Percentiles rank a stretch among this genome's conserved stretches.
These are phyloP conservation scores for Pseudohyphozyma bogoriensis DNA, from an alignment of 768 basidiomycete species.

Conservation along the genomic window DNA sequence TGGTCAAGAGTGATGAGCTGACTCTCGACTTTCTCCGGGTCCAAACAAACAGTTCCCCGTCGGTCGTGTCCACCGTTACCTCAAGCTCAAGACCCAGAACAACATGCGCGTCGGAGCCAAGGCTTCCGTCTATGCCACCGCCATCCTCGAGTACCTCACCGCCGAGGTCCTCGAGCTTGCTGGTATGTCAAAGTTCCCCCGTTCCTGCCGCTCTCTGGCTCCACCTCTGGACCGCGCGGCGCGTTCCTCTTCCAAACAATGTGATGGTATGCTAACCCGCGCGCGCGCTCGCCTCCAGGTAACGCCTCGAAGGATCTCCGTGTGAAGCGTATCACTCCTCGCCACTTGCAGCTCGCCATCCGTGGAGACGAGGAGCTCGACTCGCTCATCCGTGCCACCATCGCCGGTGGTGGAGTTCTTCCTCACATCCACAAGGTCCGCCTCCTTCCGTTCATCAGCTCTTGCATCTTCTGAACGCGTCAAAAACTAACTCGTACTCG, in stretches of 20 bases:
- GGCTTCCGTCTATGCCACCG: slow-evolving; percentile 91
- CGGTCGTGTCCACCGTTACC: slow-evolving; percentile 91
- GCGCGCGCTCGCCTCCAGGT: slow-evolving; percentile 44
- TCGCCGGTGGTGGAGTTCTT: slow-evolving; percentile 51
- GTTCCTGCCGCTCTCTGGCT: neutral
- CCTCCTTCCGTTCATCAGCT: no score
- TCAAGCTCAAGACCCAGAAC: slow-evolving; percentile 83
- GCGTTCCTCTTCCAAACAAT: no score
- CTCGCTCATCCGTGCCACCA: slow-evolving; percentile 82
- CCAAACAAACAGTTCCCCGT: slow-evolving; percentile 84
- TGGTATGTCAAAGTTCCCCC: no score
- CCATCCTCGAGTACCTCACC: slow-evolving; percentile 89
- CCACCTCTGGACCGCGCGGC: neutral
- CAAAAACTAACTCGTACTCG: neutral
- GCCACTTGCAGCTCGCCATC: slow-evolving; percentile 90
- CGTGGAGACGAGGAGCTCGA: slow-evolving; percentile 98
- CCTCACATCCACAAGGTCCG: slow-evolving; percentile 32
- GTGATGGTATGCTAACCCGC: neutral
- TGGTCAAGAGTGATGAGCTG: no score
- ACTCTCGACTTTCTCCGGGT: neutral
- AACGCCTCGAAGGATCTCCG: slow-evolving; percentile 96
- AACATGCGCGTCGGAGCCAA: slow-evolving; percentile 96
- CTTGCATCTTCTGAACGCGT: neutral
- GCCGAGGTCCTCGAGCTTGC: slow-evolving; percentile 94
- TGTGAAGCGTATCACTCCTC: slow-evolving; percentile 92